phyloP scores from a whole-genome alignment of 106 monocot species.

The Dendrobium nobile region DNA sequence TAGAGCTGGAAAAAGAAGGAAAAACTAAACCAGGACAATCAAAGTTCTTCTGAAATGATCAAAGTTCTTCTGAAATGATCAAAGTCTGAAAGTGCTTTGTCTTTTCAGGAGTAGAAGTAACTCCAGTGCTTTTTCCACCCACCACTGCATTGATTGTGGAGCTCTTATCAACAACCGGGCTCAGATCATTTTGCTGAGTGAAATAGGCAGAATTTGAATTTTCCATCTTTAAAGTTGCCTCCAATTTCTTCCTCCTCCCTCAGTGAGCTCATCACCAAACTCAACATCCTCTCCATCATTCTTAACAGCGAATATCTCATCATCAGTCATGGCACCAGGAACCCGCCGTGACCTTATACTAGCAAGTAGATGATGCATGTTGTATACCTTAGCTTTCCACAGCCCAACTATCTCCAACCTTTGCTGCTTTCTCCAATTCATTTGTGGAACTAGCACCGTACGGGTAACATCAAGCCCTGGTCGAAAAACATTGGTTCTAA shows the following conservation, averaged over 20 bases:
- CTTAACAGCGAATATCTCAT: constrained; percentile 7
- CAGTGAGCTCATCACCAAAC: not conserved
- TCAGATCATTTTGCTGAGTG: constrained; percentile 3
- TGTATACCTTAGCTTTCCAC: constrained; percentile 56
- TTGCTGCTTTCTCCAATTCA: constrained; percentile 35
- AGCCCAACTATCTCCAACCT: constrained; percentile 30
- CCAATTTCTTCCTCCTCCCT: constrained; percentile 8
- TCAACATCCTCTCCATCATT: not conserved
- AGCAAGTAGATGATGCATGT: constrained; percentile 50
- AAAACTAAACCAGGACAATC: constrained; percentile 96
- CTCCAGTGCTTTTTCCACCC: constrained; percentile 83
- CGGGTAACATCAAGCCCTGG: constrained; percentile 53
- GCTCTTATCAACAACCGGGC: constrained; percentile 23
- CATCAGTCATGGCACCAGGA: constrained; percentile 27
- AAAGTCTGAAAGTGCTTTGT: constrained; percentile 98
- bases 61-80: constrained; percentile 83
- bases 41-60: no score
- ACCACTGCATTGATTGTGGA: constrained; percentile 96
- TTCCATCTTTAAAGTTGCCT: not conserved
- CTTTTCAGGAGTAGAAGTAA: constrained; percentile 93
- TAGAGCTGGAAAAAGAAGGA: no score
- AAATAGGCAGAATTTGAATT: constrained; percentile 1
- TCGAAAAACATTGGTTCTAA: constrained; percentile 26
- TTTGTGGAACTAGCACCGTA: constrained; percentile 29
- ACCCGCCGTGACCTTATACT: constrained; percentile 46